Percentiles rank a stretch among this genome's conserved stretches.
These are phyloP conservation scores for Hermanozyma aechmeae DNA, from an alignment of 805 yeast genomes.

Conservation along the genomic window DNA sequence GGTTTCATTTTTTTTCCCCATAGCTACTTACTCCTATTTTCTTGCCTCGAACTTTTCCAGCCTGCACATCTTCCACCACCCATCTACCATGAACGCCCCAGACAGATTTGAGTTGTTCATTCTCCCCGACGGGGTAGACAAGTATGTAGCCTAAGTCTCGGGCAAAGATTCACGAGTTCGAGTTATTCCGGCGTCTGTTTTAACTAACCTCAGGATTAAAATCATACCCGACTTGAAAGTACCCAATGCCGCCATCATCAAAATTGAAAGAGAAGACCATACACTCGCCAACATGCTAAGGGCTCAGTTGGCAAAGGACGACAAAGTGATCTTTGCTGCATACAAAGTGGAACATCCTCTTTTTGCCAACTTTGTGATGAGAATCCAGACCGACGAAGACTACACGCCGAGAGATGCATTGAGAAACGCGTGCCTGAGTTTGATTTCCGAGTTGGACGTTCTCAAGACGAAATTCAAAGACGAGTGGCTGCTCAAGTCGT, in stretches of 20 bases:
- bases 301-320: slow-evolving; percentile 78
- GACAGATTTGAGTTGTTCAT: slow-evolving; percentile 96
- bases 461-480: slow-evolving; percentile 72
- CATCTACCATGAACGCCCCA: slow-evolving; percentile 82
- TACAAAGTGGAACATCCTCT: slow-evolving; percentile 97
- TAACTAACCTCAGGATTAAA: slow-evolving; percentile 43
- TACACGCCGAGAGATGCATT: slow-evolving; percentile 87
- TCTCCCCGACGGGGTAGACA: slow-evolving; percentile 95
- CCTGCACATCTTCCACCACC: no score
- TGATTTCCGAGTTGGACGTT: slow-evolving; percentile 69
- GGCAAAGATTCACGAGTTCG: no score
- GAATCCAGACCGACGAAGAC: slow-evolving; percentile 94
- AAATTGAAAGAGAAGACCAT: slow-evolving; percentile 95
- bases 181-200: background rate
- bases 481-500: slow-evolving; percentile 88
- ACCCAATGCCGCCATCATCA: slow-evolving; percentile 88
- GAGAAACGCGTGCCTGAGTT: slow-evolving; percentile 76
- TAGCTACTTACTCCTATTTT: no score
- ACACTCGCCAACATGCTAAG: slow-evolving; percentile 87
- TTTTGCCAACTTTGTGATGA: slow-evolving; percentile 88
- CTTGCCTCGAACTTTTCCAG: no score
- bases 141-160: no score
- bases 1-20: no score
- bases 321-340: slow-evolving; percentile 90
- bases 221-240: slow-evolving; percentile 91